Percentiles rank a stretch among this genome's conserved stretches.
These are phyloP conservation scores for Suhomyces ambrosiae DNA, from an alignment of 1,139 yeast genomes.

Conservation along the genomic window DNA sequence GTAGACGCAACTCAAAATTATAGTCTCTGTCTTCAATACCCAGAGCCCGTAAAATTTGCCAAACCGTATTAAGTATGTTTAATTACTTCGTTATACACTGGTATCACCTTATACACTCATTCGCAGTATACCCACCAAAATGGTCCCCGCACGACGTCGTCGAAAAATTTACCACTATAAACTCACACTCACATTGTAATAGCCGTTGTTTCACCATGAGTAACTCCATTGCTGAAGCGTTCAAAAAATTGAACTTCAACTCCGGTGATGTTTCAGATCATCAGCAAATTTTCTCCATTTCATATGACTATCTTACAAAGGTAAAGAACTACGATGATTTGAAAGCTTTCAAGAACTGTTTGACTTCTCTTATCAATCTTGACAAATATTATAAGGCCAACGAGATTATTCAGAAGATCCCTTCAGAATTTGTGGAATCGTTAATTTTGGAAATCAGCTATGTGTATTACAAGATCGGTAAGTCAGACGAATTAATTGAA, in stretches of 20 bases:
- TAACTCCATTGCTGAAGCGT: conserved; percentile 46
- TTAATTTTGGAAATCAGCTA: conserved; percentile 65
- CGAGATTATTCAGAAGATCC: conserved; percentile 46
- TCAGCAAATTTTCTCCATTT: conserved; percentile 42
- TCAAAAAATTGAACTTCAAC: conserved; percentile 41
- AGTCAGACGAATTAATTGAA: conserved; percentile 41
- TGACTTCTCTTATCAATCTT: conserved; percentile 71
- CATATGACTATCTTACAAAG: conserved; percentile 46
- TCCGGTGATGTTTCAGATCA: conserved; percentile 34
- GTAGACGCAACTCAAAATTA: no score
- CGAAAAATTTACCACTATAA: no score
- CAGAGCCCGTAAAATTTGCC: no score
- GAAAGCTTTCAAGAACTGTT: conserved; percentile 58
- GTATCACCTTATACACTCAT: no score
- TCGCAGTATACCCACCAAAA: no score
- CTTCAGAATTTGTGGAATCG: conserved; percentile 31
- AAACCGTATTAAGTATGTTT: no score
- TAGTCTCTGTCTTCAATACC: no score
- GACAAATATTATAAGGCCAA: conserved; percentile 67
- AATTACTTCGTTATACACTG: no score
- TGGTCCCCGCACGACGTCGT: no score
- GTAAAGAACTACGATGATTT: conserved; percentile 48
- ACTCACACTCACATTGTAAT: no score
- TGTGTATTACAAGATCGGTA: conserved; percentile 67
- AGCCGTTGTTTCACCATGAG: conserved; percentile 17